Evolutionary conservation across 2,329 filamentous ascomycete genomes (phyloP).

Genomic region (Microascus cirrosus): DNA sequence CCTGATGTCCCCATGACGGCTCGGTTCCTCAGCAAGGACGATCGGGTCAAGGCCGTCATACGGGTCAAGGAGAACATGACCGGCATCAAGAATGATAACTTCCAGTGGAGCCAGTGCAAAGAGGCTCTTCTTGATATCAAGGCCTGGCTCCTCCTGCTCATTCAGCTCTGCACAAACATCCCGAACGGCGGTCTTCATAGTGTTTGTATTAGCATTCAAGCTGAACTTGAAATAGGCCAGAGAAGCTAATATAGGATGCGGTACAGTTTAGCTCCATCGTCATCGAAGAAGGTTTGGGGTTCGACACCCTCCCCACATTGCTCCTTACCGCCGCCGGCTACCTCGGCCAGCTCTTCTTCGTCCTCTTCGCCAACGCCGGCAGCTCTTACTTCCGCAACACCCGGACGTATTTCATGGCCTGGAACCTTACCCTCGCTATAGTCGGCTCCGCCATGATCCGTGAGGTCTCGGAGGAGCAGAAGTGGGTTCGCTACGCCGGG

Average conservation of each 20-base stretch:
- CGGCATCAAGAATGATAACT: conserved; percentile 16
- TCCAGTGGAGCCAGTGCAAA: conserved; percentile 16
- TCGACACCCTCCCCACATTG: conserved; percentile 8
- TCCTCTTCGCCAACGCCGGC: conserved; percentile 11
- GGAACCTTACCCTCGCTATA: conserved; percentile 10
- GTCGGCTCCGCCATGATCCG: conserved; percentile 14
- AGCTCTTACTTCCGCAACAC: conserved; percentile 13
- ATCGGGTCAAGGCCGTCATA: conserved; percentile 16
- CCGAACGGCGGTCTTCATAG: conserved; percentile 17
- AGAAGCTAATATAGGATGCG: conserved; percentile 7
- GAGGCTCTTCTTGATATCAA: conserved; percentile 16
- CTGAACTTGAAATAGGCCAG: too few species aligned
- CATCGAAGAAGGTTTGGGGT: conserved; percentile 11
- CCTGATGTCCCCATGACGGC: conserved; percentile 35
- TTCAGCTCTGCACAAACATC: conserved; percentile 14
- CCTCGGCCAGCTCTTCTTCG: conserved; percentile 12
- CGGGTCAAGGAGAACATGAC: conserved; percentile 15
- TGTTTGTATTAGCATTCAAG: conserved; percentile 9
- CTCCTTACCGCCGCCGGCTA: conserved; percentile 8
- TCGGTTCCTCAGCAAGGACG: conserved; percentile 13
- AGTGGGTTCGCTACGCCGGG: conserved; percentile 15
- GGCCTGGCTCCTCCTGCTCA: conserved; percentile 14
- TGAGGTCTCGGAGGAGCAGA: conserved; percentile 7
- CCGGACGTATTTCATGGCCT: conserved; percentile 14
- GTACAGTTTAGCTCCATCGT: conserved; percentile 15